Conservation (phyloP, 2,329 filamentous ascomycete genomes). For the Nigrospora sphaerica region DNA sequence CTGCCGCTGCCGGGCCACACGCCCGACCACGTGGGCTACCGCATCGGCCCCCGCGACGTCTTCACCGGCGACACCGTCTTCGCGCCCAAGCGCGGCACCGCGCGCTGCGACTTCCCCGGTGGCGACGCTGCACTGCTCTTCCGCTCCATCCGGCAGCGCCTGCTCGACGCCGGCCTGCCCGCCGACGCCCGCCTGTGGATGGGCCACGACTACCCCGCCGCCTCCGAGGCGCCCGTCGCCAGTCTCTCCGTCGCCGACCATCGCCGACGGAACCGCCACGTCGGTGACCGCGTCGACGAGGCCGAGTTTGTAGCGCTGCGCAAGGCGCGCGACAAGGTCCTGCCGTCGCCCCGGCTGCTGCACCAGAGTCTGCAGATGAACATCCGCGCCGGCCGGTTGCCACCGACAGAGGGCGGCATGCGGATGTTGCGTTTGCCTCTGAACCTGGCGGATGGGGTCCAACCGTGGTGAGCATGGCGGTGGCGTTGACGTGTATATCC, state of each 20-base stretch:
- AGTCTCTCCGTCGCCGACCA: constrained; percentile 40
- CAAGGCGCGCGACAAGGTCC: constrained; percentile 30
- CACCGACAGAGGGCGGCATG: constrained; percentile 17
- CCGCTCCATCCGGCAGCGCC: constrained; percentile 28
- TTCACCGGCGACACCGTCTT: constrained; percentile 37
- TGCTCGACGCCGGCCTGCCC: constrained; percentile 29
- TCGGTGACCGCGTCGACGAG: constrained; percentile 31
- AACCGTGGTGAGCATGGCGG: no score
- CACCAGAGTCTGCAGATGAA: constrained; percentile 47
- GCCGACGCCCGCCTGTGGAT: constrained; percentile 41
- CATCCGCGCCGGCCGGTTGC: constrained; percentile 39
- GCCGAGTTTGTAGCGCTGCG: constrained; percentile 37
- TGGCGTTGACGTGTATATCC: no score
- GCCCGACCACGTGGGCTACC: constrained; percentile 53
- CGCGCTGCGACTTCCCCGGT: constrained; percentile 44
- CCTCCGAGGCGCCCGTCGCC: constrained; percentile 22
- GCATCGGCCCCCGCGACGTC: constrained; percentile 40
- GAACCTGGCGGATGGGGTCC: constrained; percentile 8
- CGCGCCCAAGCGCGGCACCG: constrained; percentile 31
- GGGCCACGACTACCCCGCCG: constrained; percentile 46
- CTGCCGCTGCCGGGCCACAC: constrained; percentile 55
- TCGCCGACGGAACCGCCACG: constrained; percentile 37
- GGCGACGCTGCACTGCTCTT: constrained; percentile 37
- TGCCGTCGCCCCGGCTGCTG: constrained; percentile 38
- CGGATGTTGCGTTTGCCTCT: constrained; percentile 29